Evolutionary conservation across 148 eudicot species (phyloP), one percentile per base, ranked within the genome.

Genomic region (Camellia sinensis): DNA sequence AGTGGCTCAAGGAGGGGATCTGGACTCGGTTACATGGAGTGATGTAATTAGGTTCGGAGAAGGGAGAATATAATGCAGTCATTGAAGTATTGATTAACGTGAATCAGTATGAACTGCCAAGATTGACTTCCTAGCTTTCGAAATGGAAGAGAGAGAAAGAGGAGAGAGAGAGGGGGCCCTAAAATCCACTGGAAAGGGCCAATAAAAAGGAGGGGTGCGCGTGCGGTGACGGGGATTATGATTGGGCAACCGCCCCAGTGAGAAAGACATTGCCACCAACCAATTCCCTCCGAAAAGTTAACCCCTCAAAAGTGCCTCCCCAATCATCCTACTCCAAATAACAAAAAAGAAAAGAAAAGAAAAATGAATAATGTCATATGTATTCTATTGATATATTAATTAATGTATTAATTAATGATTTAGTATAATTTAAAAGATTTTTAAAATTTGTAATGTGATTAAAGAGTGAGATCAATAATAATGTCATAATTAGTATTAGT

Each of bases 211-310:
- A 43, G n/a, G n/a, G n/a, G n/a, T 59, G 37, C 13, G 53, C 29
- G 66, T 59, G 78, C 52, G 21, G 46, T 37, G 56, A 71, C 57
- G 56, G 78, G 53, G 52, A n/a, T 66, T 54, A 41, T 41, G 67
- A 18, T 73, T 54, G 22, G 14, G 48, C 19, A 57, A 59, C 78
- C 67, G 78, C 78, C 78, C 78, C 78, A 59, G 45, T 40, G 45
- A n/a, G n/a, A n/a, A 19, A 19, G 67, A 13, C 6, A 17, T n/a
- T 54, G 46, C 43, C 6, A 29, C 54, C 75, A 72, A 3, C n/a
- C 56, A 8, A 6, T 19, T 10, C 46, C 44, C 69, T 22, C 43
- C 2, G 0, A 65, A 22, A 56, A 65, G 5, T 41, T 9, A 21
- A n/a, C n/a, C 69, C 69, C 0, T 22, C 7, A 65, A 64, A 64